These are phyloP conservation scores for Zymoseptoria ardabiliae DNA, from an alignment of 2,329 filamentous ascomycete genomes.

Conservation along the genomic window DNA sequence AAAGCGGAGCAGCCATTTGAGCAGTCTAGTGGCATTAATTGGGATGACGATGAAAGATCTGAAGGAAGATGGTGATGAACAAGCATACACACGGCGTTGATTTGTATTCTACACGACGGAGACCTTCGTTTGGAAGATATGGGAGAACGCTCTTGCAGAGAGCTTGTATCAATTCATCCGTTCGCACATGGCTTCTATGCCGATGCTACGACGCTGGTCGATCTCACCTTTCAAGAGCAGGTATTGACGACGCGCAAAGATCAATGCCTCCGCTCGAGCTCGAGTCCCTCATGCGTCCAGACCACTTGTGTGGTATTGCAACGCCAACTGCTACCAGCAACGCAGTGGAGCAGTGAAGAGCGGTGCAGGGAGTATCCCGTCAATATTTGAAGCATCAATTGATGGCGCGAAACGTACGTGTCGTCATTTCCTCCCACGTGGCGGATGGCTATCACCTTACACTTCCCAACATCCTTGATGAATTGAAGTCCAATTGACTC, in stretches of 20 bases:
- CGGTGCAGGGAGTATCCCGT: neutral
- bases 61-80: slow-evolving; percentile 26
- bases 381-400: neutral
- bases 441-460: neutral
- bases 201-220: neutral
- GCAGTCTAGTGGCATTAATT: slow-evolving; percentile 16
- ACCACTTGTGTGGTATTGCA: too few species aligned
- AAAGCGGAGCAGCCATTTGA: slow-evolving; percentile 23
- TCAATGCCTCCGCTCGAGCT: too few species aligned
- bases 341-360: too few species aligned
- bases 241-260: neutral
- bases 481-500: neutral
- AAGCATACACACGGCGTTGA: neutral
- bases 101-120: neutral
- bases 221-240: neutral
- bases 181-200: neutral
- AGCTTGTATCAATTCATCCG: neutral
- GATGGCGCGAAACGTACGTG: neutral
- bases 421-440: neutral
- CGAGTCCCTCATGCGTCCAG: too few species aligned
- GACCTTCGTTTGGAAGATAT: neutral
- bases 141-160: neutral
- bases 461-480: neutral
- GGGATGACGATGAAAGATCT: slow-evolving; percentile 26
- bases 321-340: too few species aligned